These are phyloP conservation scores for Coemansia sp. DNA, from an alignment of 192 early-diverging fungal species.

Conservation along the genomic window DNA sequence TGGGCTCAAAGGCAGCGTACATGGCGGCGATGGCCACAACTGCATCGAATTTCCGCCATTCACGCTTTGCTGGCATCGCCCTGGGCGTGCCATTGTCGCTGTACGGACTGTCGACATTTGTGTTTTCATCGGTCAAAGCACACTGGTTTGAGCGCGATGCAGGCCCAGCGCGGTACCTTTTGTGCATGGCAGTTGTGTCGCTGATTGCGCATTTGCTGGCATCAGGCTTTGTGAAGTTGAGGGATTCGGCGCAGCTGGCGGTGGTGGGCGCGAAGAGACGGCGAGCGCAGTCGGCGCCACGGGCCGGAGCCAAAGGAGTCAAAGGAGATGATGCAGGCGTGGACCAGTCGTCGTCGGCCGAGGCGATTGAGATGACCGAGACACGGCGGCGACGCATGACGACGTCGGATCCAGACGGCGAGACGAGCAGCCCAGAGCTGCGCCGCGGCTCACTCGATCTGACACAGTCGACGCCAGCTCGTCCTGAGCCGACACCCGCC, in stretches of 20 bases:
- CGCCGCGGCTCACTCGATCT: background rate
- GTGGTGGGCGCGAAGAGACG: conserved; percentile 13
- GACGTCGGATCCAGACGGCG: conserved; percentile 5
- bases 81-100: conserved; percentile 60
- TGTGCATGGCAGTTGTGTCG: conserved; percentile 56
- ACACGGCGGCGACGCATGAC: conserved; percentile 43
- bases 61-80: conserved; percentile 56
- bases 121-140: conserved; percentile 61
- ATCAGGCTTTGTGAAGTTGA: conserved; percentile 26
- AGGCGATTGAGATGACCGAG: conserved; percentile 41
- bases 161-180: conserved; percentile 54
- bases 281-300: conserved; percentile 13
- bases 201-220: conserved; percentile 53
- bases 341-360: conserved; percentile 2
- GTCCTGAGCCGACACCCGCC: background rate
- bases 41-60: conserved; percentile 58
- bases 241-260: conserved; percentile 8
- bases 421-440: conserved; percentile 1
- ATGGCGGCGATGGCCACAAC: conserved; percentile 64
- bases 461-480: background rate
- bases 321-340: no score
- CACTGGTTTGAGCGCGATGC: conserved; percentile 51
- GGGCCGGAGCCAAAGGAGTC: background rate
- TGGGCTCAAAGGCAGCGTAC: conserved; percentile 62
- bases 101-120: conserved; percentile 63